Evolutionary conservation across 768 basidiomycete genomes (phyloP), one percentile per base, ranked within the genome.

Genomic region (Auriscalpium orientale): DNA sequence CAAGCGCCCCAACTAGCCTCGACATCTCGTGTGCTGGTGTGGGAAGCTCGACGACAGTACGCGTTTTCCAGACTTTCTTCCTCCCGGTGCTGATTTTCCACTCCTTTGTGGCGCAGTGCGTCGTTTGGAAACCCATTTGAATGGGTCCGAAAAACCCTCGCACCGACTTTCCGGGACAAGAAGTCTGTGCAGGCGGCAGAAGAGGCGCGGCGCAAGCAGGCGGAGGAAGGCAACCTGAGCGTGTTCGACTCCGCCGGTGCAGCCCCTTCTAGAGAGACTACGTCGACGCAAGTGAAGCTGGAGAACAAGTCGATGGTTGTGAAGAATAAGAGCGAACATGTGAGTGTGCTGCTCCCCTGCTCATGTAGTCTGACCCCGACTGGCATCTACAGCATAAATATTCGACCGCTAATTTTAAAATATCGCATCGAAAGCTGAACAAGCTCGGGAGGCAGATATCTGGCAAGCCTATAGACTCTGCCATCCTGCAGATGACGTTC

Each of bases 401-500:
- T 69, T 91, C 90, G 20, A 98, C 95, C 0, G 84, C 88, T 16
- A 84, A 83, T 68, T 95, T 97, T 77, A 95, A 94, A 72, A 91
- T 94, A 45, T 95, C 93, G 4, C 89, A 87, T 64, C 82, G 95
- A 55, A 99, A 98, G 70, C 76, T 99, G 55, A 95, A 95, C 70
- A 81, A 85, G 75, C 78, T 99, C 44, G 87, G 85, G 9, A 79
- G 83, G 34, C 91, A 97, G 69, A 89, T 99, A 60, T 79, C 90
- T 2, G 89, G 91, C 18, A 87, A 92, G 64, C 94, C 95, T 16
- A 87, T 98, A 57, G 95, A 98, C 72, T 83, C 87, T 62, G 95
- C 95, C 37, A 95, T 99, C 67, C 75, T 98, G 56, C 95, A 99
- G 65, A 95, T 98, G 91, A 82, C 89, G 68, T 98, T 97, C 70